Conservation (phyloP, 129 eudicot genomes). For the Arctium minus region DNA sequence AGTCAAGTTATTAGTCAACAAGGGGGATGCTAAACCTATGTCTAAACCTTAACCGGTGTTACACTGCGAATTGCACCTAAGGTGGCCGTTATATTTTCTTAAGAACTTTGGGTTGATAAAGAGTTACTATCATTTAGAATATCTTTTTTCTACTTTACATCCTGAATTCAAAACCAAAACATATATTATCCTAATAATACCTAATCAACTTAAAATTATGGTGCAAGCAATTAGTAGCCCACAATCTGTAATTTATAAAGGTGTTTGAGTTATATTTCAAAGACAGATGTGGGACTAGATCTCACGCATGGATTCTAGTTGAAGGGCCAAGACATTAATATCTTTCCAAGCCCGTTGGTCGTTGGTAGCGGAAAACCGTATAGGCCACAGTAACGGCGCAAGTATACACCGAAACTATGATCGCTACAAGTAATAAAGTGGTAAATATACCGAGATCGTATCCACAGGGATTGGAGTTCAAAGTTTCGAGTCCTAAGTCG, state of each 20-base stretch:
- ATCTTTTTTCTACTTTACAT: background rate
- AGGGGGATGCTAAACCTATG: background rate
- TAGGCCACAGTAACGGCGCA: too few species aligned
- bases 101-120: background rate
- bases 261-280: background rate
- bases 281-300: background rate
- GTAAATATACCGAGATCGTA: too few species aligned
- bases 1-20: too few species aligned
- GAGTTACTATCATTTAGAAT: background rate
- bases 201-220: background rate
- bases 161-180: background rate
- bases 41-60: background rate
- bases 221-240: background rate
- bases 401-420: too few species aligned
- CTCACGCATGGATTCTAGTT: background rate
- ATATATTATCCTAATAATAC: background rate
- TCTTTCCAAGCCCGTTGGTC: background rate
- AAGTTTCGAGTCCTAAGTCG: too few species aligned
- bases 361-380: too few species aligned
- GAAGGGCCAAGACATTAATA: background rate
- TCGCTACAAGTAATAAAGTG: too few species aligned
- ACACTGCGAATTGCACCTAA: background rate
- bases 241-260: background rate
- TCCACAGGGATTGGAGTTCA: too few species aligned
- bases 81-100: background rate